These are phyloP conservation scores for Hypoxylon crocopeplum DNA, from an alignment of 495 filamentous ascomycete genomes.

Conservation along the genomic window DNA sequence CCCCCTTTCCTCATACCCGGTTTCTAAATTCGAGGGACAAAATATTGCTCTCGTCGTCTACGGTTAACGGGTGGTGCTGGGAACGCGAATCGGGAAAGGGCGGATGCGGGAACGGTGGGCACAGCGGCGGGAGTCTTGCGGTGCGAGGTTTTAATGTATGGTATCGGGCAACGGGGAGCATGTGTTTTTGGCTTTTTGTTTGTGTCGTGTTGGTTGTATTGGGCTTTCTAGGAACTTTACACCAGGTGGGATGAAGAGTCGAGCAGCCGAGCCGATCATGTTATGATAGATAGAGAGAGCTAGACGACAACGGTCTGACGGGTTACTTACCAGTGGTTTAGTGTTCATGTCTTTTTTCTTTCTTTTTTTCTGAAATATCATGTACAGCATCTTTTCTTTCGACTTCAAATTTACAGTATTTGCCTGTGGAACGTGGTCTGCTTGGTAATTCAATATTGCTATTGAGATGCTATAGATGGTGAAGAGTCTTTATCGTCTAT, in stretches of 20 bases:
- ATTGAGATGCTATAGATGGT: constrained; percentile 22
- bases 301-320: constrained; percentile 14
- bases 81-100: neutral
- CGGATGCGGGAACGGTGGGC: neutral
- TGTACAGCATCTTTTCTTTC: constrained; percentile 5
- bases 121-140: constrained; percentile 9
- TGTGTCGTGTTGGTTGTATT: neutral
- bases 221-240: constrained; percentile 1
- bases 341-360: neutral
- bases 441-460: constrained; percentile 28
- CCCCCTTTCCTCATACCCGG: neutral
- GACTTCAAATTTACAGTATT: neutral
- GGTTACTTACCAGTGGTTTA: constrained; percentile 2
- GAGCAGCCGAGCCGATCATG: constrained; percentile 3
- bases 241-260: neutral
- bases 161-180: constrained; percentile 8
- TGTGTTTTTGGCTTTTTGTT: neutral
- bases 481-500: neutral
- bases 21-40: too few species aligned
- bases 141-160: constrained; percentile 25
- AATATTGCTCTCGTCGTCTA: too few species aligned
- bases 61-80: constrained; percentile 7
- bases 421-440: neutral
- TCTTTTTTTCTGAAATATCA: neutral
- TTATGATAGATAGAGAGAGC: constrained; percentile 12